phyloP scores from a whole-genome alignment of 2,329 filamentous ascomycete genomes.

The Mollisiaceae sp. region DNA sequence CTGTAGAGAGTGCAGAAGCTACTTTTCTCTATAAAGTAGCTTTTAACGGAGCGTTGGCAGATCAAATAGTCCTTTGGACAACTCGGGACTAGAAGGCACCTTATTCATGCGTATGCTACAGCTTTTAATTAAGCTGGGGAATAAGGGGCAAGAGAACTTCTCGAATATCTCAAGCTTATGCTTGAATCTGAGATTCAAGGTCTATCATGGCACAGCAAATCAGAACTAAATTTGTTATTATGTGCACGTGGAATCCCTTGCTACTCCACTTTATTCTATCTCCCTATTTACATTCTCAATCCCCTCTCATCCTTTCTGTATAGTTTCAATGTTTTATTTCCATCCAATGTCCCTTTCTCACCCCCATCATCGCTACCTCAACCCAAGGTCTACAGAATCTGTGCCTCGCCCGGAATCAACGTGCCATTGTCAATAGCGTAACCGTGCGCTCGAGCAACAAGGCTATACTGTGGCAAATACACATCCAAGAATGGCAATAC shows the following conservation, averaged over 20 bases:
- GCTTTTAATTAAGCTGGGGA: slow-evolving; percentile 41
- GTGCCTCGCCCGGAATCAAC: slow-evolving; percentile 58
- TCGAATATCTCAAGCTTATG: slow-evolving; percentile 35
- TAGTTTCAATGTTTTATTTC: too few species aligned
- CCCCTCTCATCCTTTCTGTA: background rate
- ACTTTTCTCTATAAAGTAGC: slow-evolving; percentile 69
- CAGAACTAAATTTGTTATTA: background rate
- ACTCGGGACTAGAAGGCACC: slow-evolving; percentile 43
- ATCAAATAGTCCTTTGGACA: slow-evolving; percentile 38
- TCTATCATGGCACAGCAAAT: slow-evolving; percentile 3
- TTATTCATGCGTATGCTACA: slow-evolving; percentile 40
- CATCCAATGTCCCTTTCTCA: background rate
- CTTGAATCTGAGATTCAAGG: background rate
- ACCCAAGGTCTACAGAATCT: slow-evolving; percentile 26
- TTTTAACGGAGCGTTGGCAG: slow-evolving; percentile 86
- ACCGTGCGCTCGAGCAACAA: slow-evolving; percentile 64
- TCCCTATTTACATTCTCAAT: background rate
- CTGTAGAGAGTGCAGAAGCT: slow-evolving; percentile 75
- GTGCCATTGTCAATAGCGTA: slow-evolving; percentile 65
- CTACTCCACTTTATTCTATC: background rate
- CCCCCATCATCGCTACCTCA: background rate
- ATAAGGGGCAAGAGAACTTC: slow-evolving; percentile 45
- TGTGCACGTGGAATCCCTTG: background rate
- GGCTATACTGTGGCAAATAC: slow-evolving; percentile 69
- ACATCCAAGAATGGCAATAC: slow-evolving; percentile 30